Evolutionary conservation across 345 rosid genomes (phyloP), one percentile per base, ranked within the genome.

Genomic region (Citrus hindsii): DNA sequence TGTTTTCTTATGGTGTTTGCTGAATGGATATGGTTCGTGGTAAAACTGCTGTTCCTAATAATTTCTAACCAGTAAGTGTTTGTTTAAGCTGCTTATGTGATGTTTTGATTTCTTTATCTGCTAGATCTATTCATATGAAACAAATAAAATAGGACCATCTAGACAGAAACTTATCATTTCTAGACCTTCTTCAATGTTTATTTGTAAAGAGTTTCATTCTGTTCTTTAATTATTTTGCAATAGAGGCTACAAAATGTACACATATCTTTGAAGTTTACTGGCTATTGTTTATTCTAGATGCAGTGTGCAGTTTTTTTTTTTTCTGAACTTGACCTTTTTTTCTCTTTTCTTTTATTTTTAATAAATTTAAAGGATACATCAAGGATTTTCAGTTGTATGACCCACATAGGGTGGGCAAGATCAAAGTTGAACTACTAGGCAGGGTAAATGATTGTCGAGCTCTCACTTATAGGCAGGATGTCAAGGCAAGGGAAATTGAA

Each of bases 401-500:
- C 85, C 97, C 92, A 48, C 98, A 89, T 21, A 85, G 99, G 82
- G 97, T 91, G 80, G 97, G 99, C 22, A 91, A 82, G 85, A 90
- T 96, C 81, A 88, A 87, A 27, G 97, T 91, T 80, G 93, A 92
- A 82, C 86, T 94, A 8, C 97, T 91, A 74, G 99, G 99, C 32
- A 90, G 97, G 84, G 85, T 96, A 48, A 94, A 85, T 61, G 97
- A 96, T 81, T 92, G 95, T 73, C 82, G 84, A 67, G 95, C 97
- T 55, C 92, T 96, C 40, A 91, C 93, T 55, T 90, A 92, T 74
- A 88, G 99, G 81, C 98, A 92, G 82, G 99, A 96, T 81, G 72
- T 92, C 75, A 91, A 86, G 85, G 98, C 95, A 16, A 91, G 83
- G 76, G 92, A 96, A 25, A 86, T 96, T 14, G 94, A 81, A 38